Percentiles rank a stretch among this genome's conserved stretches.
Conservation (phyloP, 1,284 basidiomycete genomes). For the Boletus smithii region DNA sequence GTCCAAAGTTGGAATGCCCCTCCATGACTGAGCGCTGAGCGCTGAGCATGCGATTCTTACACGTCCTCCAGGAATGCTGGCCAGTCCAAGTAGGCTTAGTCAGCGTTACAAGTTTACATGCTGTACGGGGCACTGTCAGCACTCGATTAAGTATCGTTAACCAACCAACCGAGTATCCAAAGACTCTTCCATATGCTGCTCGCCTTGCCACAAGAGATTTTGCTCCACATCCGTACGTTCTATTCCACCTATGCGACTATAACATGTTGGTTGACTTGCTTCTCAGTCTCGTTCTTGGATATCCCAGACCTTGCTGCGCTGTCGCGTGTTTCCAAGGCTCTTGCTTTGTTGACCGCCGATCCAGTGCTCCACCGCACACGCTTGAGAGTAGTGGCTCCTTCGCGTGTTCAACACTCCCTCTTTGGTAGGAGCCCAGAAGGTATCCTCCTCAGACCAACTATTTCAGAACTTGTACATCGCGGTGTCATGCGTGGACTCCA, state of each 20-base stretch:
- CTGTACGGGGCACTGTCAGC: too few relatives aligned
- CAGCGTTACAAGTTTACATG: too few relatives aligned
- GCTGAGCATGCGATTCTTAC: too few relatives aligned
- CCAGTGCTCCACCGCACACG: slow-evolving; percentile 59
- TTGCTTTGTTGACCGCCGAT: slow-evolving; percentile 53
- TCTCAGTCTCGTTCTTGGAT: slow-evolving; percentile 65
- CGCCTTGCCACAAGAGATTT: slow-evolving; percentile 50
- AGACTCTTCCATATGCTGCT: slow-evolving; percentile 20
- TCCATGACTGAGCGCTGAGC: too few relatives aligned
- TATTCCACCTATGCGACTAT: not conserved
- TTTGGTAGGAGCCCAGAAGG: slow-evolving; percentile 56
- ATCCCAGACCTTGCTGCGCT: slow-evolving; percentile 61
- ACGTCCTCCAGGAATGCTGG: too few relatives aligned
- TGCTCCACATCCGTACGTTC: slow-evolving; percentile 55
- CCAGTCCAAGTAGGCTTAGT: not conserved
- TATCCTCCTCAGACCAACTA: slow-evolving; percentile 54
- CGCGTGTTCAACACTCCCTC: slow-evolving; percentile 60
- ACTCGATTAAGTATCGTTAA: too few relatives aligned
- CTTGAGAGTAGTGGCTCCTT: slow-evolving; percentile 58
- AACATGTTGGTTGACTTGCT: slow-evolving; percentile 3
- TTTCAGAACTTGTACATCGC: slow-evolving; percentile 62
- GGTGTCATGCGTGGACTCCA: slow-evolving; percentile 64
- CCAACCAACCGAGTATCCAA: not conserved
- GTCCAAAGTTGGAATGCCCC: slow-evolving; percentile 4
- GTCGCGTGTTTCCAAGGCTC: slow-evolving; percentile 42